Evolutionary conservation across 1,284 basidiomycete species (phyloP), one percentile per base, ranked within the genome.

Genomic region (Naganishia cerealis): DNA sequence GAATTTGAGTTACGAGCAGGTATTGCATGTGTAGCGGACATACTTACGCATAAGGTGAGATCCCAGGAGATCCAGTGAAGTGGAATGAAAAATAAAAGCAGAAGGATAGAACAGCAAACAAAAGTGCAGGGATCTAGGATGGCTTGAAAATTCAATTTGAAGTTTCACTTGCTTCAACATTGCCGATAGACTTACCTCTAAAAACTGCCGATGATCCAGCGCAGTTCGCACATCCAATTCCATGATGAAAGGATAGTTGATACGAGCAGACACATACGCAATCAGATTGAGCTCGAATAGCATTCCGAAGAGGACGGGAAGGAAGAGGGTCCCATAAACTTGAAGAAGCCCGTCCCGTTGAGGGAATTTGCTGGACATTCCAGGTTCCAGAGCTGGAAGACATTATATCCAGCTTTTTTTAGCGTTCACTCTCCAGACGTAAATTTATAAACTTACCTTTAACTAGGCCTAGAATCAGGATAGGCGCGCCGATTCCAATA

Each of bases 211-310:
- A 73, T 87, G 85, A 76, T 96, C 91, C 62, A 95, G 82, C 43
- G 85, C 86, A 38, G 88, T 88, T 63, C 90, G 84, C 13, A 89
- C 79, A 72, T 94, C 87, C 63, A 94, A 79, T 77, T 91, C 92
- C 92, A 97, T 94, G 62, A 97, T 94, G 78, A 97, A 95, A 24
- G 87, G 85, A 70, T 91, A 91, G 76, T 92, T 94, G 73, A 94
- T 90, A 57, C 89, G 83, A 5, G 86, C 82, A 1, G 81, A 78
- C 8, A 70, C 55, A 36, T 68, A 65, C 0, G 88, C 89, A 18
- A 87, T 74, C 12, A 97, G 74, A 77, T 98, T 95, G 52, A 91
- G 69, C 33, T 90, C 90, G 56, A 97, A 87, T 0, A 96, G 81
- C 40, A 94, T 75, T 0, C 87, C 83, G 76, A 97, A 91, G 7